Evolutionary conservation across 352 stramenopile genomes (phyloP).

Genomic region (Pythium scleroteichum): DNA sequence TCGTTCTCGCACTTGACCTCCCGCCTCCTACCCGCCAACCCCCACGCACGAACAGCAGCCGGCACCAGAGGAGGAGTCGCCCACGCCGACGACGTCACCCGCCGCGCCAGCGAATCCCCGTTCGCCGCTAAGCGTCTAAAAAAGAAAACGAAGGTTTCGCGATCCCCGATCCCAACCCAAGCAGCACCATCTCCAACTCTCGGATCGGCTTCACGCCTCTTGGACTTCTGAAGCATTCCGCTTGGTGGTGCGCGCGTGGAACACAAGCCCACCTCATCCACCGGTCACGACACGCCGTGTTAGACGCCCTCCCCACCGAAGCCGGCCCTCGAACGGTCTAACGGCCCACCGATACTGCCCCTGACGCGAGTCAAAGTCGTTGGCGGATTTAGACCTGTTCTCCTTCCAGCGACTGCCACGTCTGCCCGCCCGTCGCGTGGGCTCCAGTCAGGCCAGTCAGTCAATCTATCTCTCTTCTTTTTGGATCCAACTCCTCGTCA

Average conservation of each 20-base stretch:
- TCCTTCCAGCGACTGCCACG: conserved; percentile 3
- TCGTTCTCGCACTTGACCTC: not conserved
- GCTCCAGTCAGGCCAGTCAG: too few species aligned
- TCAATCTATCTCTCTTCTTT: not conserved
- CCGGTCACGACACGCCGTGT: too few species aligned
- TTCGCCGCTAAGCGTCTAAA: conserved; percentile 1
- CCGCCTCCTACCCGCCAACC: too few species aligned
- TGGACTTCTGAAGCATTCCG: conserved; percentile 7
- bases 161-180: conserved; percentile 7
- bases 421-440: conserved; percentile 10
- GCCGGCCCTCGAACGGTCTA: too few species aligned
- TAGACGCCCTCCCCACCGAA: not conserved
- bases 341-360: too few species aligned
- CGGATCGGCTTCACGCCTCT: not conserved
- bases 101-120: not conserved
- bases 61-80: not conserved
- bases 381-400: not conserved
- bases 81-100: conserved; percentile 2
- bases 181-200: conserved; percentile 1
- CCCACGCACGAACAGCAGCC: too few species aligned
- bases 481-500: conserved; percentile 3
- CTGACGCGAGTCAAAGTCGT: too few species aligned
- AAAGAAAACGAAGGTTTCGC: conserved; percentile 15
- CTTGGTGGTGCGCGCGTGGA: not conserved
- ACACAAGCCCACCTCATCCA: too few species aligned